These are phyloP conservation scores for Gossypium schwendimanii DNA, from an alignment of 441 rosid genomes.

Conservation along the genomic window DNA sequence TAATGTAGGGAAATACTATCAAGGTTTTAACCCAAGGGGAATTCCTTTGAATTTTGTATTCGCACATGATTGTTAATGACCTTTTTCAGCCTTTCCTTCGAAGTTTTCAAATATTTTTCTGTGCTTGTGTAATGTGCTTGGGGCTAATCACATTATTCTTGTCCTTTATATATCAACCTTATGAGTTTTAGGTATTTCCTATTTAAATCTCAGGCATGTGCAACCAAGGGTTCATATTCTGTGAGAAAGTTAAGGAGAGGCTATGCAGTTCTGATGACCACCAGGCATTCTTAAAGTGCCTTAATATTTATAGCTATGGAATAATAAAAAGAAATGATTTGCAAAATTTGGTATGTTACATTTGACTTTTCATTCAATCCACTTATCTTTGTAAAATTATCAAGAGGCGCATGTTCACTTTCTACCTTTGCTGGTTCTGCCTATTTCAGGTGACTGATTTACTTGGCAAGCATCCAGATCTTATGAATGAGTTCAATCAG, in stretches of 20 bases:
- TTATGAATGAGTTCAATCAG: slow-evolving; percentile 88
- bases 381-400: slow-evolving; percentile 3
- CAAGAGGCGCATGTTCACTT: neutral
- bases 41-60: neutral
- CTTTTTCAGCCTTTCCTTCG: neutral
- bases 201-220: slow-evolving; percentile 58
- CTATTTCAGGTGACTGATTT: slow-evolving; percentile 71
- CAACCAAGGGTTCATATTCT: slow-evolving; percentile 74
- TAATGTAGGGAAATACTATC: neutral
- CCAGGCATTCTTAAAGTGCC: slow-evolving; percentile 90
- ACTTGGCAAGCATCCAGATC: slow-evolving; percentile 85
- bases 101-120: neutral
- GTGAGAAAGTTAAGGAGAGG: slow-evolving; percentile 96
- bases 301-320: slow-evolving; percentile 73
- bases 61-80: neutral
- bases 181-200: neutral
- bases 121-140: neutral
- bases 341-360: slow-evolving; percentile 60
- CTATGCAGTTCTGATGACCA: slow-evolving; percentile 74
- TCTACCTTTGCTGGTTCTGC: slow-evolving; percentile 7
- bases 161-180: slow-evolving; percentile 6
- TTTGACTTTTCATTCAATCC: slow-evolving; percentile 6
- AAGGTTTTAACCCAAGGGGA: neutral
- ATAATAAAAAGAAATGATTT: slow-evolving; percentile 69
- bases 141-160: neutral